Percentiles rank a stretch among this genome's conserved stretches.
These are phyloP conservation scores for Detonula confervacea DNA, from an alignment of 352 stramenopile genomes.

Conservation along the genomic window DNA sequence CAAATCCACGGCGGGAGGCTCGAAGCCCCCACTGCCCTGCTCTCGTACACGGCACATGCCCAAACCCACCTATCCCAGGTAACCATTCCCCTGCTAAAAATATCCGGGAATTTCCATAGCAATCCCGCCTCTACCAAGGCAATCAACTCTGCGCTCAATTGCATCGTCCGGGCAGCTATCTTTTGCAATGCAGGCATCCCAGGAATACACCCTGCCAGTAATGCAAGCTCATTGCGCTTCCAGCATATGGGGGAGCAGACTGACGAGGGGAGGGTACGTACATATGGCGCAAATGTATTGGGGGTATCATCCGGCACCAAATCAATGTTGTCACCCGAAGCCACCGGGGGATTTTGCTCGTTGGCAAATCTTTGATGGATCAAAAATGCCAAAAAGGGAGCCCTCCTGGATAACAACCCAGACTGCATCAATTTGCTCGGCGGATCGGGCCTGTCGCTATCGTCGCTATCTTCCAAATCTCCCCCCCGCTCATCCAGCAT, in stretches of 20 bases:
- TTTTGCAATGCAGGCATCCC: conserved; percentile 76
- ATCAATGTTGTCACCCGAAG: conserved; percentile 5
- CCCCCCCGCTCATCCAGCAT: conserved; percentile 22
- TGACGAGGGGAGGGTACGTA: conserved; percentile 72
- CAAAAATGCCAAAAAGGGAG: conserved; percentile 77
- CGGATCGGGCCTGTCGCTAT: too few species aligned
- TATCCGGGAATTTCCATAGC: conserved; percentile 60
- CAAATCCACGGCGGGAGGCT: conserved; percentile 36
- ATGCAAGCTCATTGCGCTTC: conserved; percentile 81
- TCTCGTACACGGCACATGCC: conserved; percentile 74
- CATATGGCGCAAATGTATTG: conserved; percentile 79
- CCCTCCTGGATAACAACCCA: conserved; percentile 65
- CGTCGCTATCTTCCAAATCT: too few species aligned
- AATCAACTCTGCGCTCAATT: conserved; percentile 72
- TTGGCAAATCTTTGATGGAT: conserved; percentile 84
- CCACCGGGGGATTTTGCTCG: conserved; percentile 51
- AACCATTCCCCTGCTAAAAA: conserved; percentile 74
- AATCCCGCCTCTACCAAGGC: conserved; percentile 76
- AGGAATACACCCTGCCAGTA: conserved; percentile 76
- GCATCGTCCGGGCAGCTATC: conserved; percentile 69
- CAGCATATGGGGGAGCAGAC: conserved; percentile 81
- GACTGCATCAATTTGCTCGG: conserved; percentile 45
- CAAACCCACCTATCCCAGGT: conserved; percentile 85
- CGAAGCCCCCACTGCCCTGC: conserved; percentile 57
- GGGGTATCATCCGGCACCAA: conserved; percentile 17